Percentiles rank a stretch among this genome's conserved stretches.
These are phyloP conservation scores for Meyerozyma athensensis DNA, from an alignment of 1,139 yeast species.

Conservation along the genomic window DNA sequence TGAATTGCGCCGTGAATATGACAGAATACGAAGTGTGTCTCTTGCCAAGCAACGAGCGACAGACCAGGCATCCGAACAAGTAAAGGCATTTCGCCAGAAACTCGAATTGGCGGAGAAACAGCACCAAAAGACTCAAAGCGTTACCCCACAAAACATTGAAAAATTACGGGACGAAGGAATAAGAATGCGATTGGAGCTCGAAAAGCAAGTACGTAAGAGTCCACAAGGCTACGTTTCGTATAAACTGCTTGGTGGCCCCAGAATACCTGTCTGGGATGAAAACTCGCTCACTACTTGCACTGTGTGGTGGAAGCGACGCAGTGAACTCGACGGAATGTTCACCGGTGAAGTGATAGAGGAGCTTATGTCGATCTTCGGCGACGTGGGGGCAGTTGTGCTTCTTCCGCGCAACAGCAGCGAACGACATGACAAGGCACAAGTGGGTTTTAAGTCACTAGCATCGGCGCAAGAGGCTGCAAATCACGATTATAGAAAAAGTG, in stretches of 20 bases:
- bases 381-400: slow-evolving; percentile 18
- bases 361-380: slow-evolving; percentile 47
- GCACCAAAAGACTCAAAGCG: background rate
- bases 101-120: slow-evolving; percentile 25
- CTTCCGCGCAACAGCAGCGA: slow-evolving; percentile 14
- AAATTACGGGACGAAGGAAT: slow-evolving; percentile 6
- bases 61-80: slow-evolving; percentile 21
- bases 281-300: background rate
- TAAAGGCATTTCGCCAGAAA: slow-evolving; percentile 30
- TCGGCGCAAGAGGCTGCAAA: slow-evolving; percentile 30
- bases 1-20: slow-evolving; percentile 29
- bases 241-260: slow-evolving; percentile 13
- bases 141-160: background rate
- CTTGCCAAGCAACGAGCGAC: slow-evolving; percentile 11
- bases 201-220: background rate
- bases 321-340: slow-evolving; percentile 28
- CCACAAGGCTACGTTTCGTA: slow-evolving; percentile 17
- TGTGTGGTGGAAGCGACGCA: slow-evolving; percentile 44
- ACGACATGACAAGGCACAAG: slow-evolving; percentile 35
- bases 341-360: slow-evolving; percentile 27
- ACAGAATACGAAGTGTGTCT: slow-evolving; percentile 21
- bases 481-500: slow-evolving; percentile 40
- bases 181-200: background rate
- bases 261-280: background rate
- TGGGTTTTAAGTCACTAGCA: slow-evolving; percentile 23